Evolutionary conservation across 805 yeast species (phyloP), one percentile per base, ranked within the genome.

Genomic region (Danielia reshetovae): DNA sequence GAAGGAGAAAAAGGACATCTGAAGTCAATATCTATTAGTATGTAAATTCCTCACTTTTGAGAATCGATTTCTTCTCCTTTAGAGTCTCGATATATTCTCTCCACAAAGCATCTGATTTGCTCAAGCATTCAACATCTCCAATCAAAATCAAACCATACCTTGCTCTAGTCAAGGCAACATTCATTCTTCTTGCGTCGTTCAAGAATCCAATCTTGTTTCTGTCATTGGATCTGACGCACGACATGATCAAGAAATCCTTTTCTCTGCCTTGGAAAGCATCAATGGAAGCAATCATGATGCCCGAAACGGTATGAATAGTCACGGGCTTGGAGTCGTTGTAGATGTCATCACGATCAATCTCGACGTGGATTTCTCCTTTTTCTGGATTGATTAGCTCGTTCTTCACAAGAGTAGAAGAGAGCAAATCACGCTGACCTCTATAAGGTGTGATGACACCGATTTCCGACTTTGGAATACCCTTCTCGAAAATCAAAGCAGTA

Each of bases 111-210:
- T 45, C 46, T 8, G 46, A 26, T 12, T 19, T 30, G 19, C 34
- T 35, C 23, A 47, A 35, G 24, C 51, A 47, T 2, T 31, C 28
- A 7, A 36, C 36, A 19, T 47, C 51, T 12, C 51, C 51, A 17
- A 47, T 31, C 15, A 47, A 38, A 12, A 85, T 70, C 43, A 87
- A 58, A 4, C 96, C 96, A 52, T 77, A 86, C 55, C 75, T 81
- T 17, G 96, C 95, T 60, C 96, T 77, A 2, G 96, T 87, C 32
- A 87, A 66, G 4, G 95, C 96, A 38, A 88, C 96, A 55, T 87
- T 87, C 54, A 87, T 58, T 62, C 96, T 81, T 54, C 95, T 71
- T 16, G 88, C 85, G 50, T 87, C 96, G 43, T 79, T 75, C 55
- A 87, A 69, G 60, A 88, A 87, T 5, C 96, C 96, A 48, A 88